Evolutionary conservation across 2,329 filamentous ascomycete genomes (phyloP).

Genomic region (Fusarium sp.): DNA sequence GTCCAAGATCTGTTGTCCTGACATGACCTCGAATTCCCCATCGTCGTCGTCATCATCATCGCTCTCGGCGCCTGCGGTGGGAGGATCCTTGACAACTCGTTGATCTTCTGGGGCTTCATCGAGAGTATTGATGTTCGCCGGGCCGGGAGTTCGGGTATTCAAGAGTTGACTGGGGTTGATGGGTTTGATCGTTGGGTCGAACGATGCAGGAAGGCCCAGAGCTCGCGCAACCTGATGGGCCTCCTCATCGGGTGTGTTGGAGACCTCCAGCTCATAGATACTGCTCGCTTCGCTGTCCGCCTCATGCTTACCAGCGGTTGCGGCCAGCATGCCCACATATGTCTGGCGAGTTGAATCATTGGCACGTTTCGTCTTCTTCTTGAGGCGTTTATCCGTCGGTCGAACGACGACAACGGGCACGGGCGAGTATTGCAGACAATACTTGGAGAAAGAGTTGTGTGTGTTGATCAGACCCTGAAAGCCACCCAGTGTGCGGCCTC

Average conservation of each 20-base stretch:
- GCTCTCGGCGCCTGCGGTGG: constrained; percentile 50
- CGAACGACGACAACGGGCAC: constrained; percentile 94
- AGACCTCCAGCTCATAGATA: constrained; percentile 66
- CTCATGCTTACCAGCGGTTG: constrained; percentile 68
- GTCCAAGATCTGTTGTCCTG: constrained; percentile 57
- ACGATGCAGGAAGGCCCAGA: constrained; percentile 70
- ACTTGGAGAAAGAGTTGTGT: constrained; percentile 89
- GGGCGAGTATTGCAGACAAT: constrained; percentile 92
- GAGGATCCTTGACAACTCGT: constrained; percentile 40
- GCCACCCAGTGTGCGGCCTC: constrained; percentile 84
- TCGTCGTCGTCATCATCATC: constrained; percentile 55
- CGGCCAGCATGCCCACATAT: constrained; percentile 81
- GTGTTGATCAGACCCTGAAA: constrained; percentile 86
- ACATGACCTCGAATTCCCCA: constrained; percentile 59
- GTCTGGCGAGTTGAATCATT: constrained; percentile 80
- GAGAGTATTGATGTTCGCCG: constrained; percentile 17
- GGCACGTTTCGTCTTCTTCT: constrained; percentile 88
- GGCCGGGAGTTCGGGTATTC: constrained; percentile 26
- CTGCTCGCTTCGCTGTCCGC: constrained; percentile 66
- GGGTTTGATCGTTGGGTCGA: constrained; percentile 73
- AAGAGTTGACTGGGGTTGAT: constrained; percentile 50
- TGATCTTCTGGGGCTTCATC: constrained; percentile 36
- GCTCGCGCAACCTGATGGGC: constrained; percentile 73
- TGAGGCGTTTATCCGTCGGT: constrained; percentile 86
- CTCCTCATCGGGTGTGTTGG: constrained; percentile 70